Conservation (phyloP, 2,329 filamentous ascomycete species). For the Alternaria sp. region DNA sequence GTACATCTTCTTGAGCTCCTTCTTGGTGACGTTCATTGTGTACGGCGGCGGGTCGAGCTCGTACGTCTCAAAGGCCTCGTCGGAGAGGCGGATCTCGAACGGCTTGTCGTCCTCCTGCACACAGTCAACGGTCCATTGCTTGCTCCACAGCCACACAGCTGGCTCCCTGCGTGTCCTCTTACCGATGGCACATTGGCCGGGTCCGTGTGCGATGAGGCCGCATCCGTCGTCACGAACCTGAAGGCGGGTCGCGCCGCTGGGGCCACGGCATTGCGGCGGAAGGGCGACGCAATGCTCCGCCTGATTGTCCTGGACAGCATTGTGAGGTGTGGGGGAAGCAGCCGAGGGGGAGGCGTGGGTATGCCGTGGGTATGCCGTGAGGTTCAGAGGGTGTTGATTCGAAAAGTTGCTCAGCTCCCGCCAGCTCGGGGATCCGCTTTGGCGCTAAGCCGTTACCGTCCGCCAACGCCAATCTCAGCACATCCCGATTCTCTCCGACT, state of each 20-base stretch:
- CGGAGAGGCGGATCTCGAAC: slow-evolving; percentile 90
- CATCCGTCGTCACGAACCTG: slow-evolving; percentile 91
- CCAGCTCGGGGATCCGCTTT: slow-evolving; percentile 27
- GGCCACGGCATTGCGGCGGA: slow-evolving; percentile 48
- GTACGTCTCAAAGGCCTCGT: slow-evolving; percentile 99
- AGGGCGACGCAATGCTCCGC: slow-evolving; percentile 49
- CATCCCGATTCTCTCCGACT: slow-evolving; percentile 16
- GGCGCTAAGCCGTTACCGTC: slow-evolving; percentile 17
- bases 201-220: slow-evolving; percentile 88
- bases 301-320: slow-evolving; percentile 52
- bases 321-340: slow-evolving; percentile 30
- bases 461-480: slow-evolving; percentile 14
- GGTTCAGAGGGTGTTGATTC: slow-evolving; percentile 26
- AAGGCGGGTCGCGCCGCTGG: slow-evolving; percentile 44
- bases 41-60: slow-evolving; percentile 96
- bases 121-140: slow-evolving; percentile 27
- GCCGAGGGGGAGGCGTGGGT: slow-evolving; percentile 19
- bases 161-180: slow-evolving; percentile 40
- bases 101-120: slow-evolving; percentile 87
- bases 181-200: slow-evolving; percentile 74
- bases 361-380: slow-evolving; percentile 12
- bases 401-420: slow-evolving; percentile 29
- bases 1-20: slow-evolving; percentile 99
- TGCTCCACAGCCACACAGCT: not conserved
- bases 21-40: slow-evolving; percentile 93